Conservation (phyloP, 768 basidiomycete genomes). For the Lentinula guzmanii region DNA sequence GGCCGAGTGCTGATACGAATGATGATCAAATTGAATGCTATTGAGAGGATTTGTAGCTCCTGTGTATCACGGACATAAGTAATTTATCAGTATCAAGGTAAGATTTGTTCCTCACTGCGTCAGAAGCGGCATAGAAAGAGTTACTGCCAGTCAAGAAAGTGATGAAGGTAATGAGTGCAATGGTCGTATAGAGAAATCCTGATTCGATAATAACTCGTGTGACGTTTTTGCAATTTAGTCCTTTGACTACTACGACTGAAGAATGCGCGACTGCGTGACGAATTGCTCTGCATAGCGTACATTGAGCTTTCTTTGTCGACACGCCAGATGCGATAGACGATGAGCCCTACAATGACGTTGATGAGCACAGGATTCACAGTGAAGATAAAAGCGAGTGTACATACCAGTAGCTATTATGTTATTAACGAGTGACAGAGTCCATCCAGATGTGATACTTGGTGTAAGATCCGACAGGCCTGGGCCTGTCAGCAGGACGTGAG, state of each 20-base stretch:
- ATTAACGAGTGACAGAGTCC: constrained; percentile 5
- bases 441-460: neutral
- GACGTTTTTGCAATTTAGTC: constrained; percentile 6
- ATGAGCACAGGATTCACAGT: neutral
- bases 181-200: constrained; percentile 7
- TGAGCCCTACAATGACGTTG: neutral
- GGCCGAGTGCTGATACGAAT: constrained; percentile 4
- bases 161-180: constrained; percentile 5
- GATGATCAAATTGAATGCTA: constrained; percentile 13
- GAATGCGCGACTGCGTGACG: neutral
- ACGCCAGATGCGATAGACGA: constrained; percentile 9
- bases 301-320: constrained; percentile 6
- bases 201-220: constrained; percentile 11
- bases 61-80: neutral
- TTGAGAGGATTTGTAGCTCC: constrained; percentile 9
- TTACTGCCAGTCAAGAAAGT: constrained; percentile 5
- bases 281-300: neutral
- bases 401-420: constrained; percentile 11
- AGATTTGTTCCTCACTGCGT: neutral
- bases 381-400: neutral
- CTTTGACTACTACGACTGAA: neutral
- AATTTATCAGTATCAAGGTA: neutral
- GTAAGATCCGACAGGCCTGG: neutral
- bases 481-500: neutral
- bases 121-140: constrained; percentile 4